Evolutionary conservation across 495 filamentous ascomycete species (phyloP).

Genomic region (Penicillium roqueforti): DNA sequence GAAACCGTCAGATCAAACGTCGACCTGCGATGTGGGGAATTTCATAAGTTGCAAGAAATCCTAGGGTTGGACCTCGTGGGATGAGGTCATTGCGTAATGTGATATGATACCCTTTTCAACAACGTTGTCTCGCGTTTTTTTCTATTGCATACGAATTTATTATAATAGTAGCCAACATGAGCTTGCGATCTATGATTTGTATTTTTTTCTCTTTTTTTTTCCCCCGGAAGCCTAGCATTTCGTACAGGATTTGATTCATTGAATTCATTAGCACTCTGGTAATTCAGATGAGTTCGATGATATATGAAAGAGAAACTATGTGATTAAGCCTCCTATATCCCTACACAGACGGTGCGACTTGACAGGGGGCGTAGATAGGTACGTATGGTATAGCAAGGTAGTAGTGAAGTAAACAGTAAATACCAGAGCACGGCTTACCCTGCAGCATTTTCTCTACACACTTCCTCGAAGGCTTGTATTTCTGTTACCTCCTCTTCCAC

Average conservation of each 20-base stretch:
- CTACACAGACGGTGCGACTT: too few species aligned
- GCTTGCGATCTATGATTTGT: not conserved
- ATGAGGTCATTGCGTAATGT: not conserved
- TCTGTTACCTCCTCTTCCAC: too few species aligned
- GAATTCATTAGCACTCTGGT: conserved; percentile 2
- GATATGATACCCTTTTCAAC: conserved; percentile 7
- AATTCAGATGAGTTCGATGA: not conserved
- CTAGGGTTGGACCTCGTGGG: not conserved
- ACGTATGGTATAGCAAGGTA: too few species aligned
- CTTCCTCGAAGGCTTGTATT: too few species aligned
- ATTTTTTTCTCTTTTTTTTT: not conserved
- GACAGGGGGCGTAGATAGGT: too few species aligned
- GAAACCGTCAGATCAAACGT: conserved; percentile 47
- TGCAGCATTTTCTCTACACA: too few species aligned
- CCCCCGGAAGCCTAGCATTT: not conserved
- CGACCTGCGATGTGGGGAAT: conserved; percentile 28
- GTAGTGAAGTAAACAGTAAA: too few species aligned
- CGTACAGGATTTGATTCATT: not conserved
- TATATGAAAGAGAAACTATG: not conserved
- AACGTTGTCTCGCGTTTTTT: not conserved
- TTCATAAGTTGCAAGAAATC: conserved; percentile 9
- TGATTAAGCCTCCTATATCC: too few species aligned
- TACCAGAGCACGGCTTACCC: too few species aligned
- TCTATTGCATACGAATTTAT: not conserved
- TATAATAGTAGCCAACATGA: not conserved